Base-by-base conservation (phyloP, 139 green algal species). In the Limnomonas spitsbergensis region DNA sequence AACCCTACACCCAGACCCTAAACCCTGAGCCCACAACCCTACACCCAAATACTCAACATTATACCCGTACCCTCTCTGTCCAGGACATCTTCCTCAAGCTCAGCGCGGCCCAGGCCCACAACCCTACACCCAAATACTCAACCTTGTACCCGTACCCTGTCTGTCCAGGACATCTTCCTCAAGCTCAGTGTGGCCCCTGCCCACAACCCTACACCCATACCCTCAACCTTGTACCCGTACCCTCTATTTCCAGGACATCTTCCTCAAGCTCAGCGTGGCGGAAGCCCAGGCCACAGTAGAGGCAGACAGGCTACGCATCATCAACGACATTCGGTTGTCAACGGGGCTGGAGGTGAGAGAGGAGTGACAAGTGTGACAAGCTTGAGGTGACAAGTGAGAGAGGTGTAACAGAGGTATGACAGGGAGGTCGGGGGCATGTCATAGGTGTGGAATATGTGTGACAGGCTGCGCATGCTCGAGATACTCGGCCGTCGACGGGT, bases 201-300 rank as follows among this genome's bases (percentile, higher is more conserved):
- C 20, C 20, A 61, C 20, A 61, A 61, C 14, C 14, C 20, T 29
- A 20, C 47, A 61, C 47, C 20, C 20, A 61, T 20, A 29, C 47
- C 20, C 47, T 61, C 20, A 20, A 61, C 47, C 47, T 61, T 14
- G 14, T 61, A 14, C 14, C 20, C 14, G 14, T 14, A 14, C 47
- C 20, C 20, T 61, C 14, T 61, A 29, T 20, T 61, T 14, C 14
- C 34, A 74, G 68, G 68, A 74, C 36, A 74, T 74, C 36, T 74
- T 74, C 34, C 34, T 74, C 29, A 42, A 74, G 36, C 68, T 74
- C 20, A 74, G 34, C 68, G 68, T 74, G 29, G 68, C 70, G 27
- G 70, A 77, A 38, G 70, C 70, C 27, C 38, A 66, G 70, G 70
- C 70, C 40, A 77, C 68, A 7, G 68, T 74, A 6, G 68, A 74